Evolutionary conservation across 1,139 yeast genomes (phyloP), one percentile per base, ranked within the genome.

Genomic region (Geotrichum phurueaensis): DNA sequence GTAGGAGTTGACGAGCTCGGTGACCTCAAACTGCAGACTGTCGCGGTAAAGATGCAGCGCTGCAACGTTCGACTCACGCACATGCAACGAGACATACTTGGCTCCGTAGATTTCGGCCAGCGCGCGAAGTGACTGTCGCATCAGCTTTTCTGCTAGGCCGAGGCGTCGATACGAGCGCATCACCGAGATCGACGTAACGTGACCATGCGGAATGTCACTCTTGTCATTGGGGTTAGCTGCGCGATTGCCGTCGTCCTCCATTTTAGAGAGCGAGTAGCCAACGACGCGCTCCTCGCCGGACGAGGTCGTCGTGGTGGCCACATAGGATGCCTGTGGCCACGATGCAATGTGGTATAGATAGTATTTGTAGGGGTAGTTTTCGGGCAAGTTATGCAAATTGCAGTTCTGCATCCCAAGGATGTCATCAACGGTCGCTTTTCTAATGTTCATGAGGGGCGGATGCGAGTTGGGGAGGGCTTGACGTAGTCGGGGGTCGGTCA

Each of bases 251-350:
- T 61, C 76, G 72, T 95, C 99, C 69, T 94, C 97, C 96, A 94
- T 89, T 73, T 94, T 94, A 1, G 96, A 96, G 66, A 94, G 79
- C 3, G 90, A 98, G 71, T 94, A 95, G 3, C 99, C 99, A 47
- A 94, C 96, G 54, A 94, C 81, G 67, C 89, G 87, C 72, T 89
- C 96, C 27, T 73, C 75, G 27, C 76, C 79, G 29, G 70, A 72
- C 15, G 75, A 68, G 59, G 79, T 82, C 1, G 81, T 84, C 0
- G 95, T 89, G 0, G 95, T 87, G 27, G 99, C 99, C 45, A 94
- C 99, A 77, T 86, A 94, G 57, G 97, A 89, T 7, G 96, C 96
- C 73, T 94, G 97, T 1, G 99, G 99, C 99, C 99, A 94, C 51
- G 97, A 87, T 61, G 92, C 78, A 22, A 91, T 82, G 74, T 94